Evolutionary conservation across 805 yeast genomes (phyloP).

Genomic region (Pichia pseudocactophila): DNA sequence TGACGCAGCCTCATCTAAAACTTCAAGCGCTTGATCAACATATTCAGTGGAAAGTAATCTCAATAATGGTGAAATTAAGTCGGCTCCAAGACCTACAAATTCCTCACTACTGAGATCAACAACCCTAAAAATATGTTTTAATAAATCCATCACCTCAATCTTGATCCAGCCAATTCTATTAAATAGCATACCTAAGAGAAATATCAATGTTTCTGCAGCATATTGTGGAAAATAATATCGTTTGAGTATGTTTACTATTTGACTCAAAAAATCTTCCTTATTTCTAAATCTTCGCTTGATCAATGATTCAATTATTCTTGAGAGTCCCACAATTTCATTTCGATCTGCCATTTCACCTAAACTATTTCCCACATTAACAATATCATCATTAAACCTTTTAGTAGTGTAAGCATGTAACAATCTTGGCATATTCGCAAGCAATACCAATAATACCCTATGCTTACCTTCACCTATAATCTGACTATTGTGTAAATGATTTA

Average conservation of each 20-base stretch:
- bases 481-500: conserved; percentile 59
- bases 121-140: conserved; percentile 66
- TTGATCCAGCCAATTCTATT: conserved; percentile 76
- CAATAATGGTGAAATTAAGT: conserved; percentile 80
- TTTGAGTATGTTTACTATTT: conserved; percentile 63
- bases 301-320: conserved; percentile 68
- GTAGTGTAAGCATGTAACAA: conserved; percentile 72
- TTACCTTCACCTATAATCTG: conserved; percentile 69
- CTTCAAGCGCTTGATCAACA: conserved; percentile 84
- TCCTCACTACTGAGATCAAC: conserved; percentile 71
- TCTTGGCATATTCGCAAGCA: conserved; percentile 75
- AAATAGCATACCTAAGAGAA: conserved; percentile 68
- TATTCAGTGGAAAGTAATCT: conserved; percentile 72
- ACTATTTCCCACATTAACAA: conserved; percentile 43
- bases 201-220: conserved; percentile 66
- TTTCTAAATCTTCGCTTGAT: conserved; percentile 75
- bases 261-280: conserved; percentile 82
- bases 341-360: conserved; percentile 53
- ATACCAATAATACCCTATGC: conserved; percentile 58
- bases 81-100: conserved; percentile 89
- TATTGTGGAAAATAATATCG: conserved; percentile 62
- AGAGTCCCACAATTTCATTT: conserved; percentile 43
- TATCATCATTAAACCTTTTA: conserved; percentile 40
- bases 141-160: conserved; percentile 64
- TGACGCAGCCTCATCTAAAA: conserved; percentile 71